A percentile compares a stretch with the other conserved stretches of the same genome.
phyloP scores from a whole-genome alignment of 306 rosid species.

The Neltuma alba region DNA sequence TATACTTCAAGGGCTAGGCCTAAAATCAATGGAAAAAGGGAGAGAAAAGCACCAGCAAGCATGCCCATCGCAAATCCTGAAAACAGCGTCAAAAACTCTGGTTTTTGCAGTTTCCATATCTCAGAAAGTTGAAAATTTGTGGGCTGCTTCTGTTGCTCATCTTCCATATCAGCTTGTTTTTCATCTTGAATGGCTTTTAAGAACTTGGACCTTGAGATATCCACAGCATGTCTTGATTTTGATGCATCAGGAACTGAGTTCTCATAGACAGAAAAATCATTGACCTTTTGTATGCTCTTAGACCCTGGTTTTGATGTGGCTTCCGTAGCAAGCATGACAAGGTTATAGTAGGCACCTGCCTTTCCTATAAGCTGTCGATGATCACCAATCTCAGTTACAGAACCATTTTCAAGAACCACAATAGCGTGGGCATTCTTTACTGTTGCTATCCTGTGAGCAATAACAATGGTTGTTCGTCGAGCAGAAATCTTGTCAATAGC shows the following conservation, averaged over 20 bases:
- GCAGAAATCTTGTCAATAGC: slow-evolving; percentile 85
- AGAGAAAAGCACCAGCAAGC: slow-evolving; percentile 80
- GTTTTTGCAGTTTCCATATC: slow-evolving; percentile 74
- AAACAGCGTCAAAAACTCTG: slow-evolving; percentile 57
- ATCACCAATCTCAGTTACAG: slow-evolving; percentile 75
- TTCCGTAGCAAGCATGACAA: slow-evolving; percentile 81
- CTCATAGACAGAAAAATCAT: slow-evolving; percentile 42
- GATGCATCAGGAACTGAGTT: slow-evolving; percentile 49
- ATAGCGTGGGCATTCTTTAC: slow-evolving; percentile 72
- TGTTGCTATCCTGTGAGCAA: slow-evolving; percentile 92
- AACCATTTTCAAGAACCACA: slow-evolving; percentile 79
- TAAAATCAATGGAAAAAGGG: slow-evolving; percentile 70
- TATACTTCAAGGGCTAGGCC: slow-evolving; percentile 71
- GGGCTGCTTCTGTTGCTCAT: slow-evolving; percentile 36
- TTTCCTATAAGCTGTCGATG: slow-evolving; percentile 83
- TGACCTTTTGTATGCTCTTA: slow-evolving; percentile 27
- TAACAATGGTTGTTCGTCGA: slow-evolving; percentile 80
- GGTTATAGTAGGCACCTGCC: slow-evolving; percentile 72
- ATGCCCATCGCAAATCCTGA: slow-evolving; percentile 71
- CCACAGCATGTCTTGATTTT: slow-evolving; percentile 38
- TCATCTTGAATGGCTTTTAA: slow-evolving; percentile 38
- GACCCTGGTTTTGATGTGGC: slow-evolving; percentile 44
- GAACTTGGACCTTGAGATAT: slow-evolving; percentile 26
- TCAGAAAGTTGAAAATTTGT: slow-evolving; percentile 54
- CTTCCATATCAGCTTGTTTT: slow-evolving; percentile 44